A percentile compares a stretch with the other conserved stretches of the same genome.
These are phyloP conservation scores for Ogataea salicorniae DNA, from an alignment of 805 yeast species.

Conservation along the genomic window DNA sequence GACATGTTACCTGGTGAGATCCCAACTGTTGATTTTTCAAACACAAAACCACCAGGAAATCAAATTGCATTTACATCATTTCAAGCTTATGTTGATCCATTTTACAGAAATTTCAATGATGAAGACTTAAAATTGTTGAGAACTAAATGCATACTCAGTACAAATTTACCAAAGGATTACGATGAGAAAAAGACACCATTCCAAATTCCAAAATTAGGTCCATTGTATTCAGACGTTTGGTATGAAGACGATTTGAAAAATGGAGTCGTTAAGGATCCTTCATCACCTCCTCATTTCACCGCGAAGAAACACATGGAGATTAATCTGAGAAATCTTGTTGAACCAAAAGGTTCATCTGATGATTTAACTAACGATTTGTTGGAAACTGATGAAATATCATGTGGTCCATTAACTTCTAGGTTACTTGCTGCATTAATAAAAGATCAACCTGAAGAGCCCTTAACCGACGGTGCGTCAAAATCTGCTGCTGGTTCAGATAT, in stretches of 20 bases:
- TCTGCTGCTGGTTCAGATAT: constrained; percentile 7
- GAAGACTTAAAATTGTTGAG: constrained; percentile 77
- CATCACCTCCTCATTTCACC: constrained; percentile 11
- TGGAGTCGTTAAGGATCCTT: constrained; percentile 16
- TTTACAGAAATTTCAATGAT: constrained; percentile 67
- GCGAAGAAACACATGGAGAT: constrained; percentile 18
- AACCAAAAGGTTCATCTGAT: constrained; percentile 57
- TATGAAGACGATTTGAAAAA: constrained; percentile 63
- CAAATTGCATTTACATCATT: constrained; percentile 92
- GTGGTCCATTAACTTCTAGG: constrained; percentile 89
- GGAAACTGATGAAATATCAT: constrained; percentile 70
- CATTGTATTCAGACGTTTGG: constrained; percentile 80
- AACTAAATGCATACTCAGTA: constrained; percentile 54
- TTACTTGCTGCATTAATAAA: constrained; percentile 73
- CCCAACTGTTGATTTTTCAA: constrained; percentile 83
- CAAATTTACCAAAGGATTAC: constrained; percentile 40
- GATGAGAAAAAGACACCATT: constrained; percentile 69
- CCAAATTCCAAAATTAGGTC: constrained; percentile 81
- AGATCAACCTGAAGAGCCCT: constrained; percentile 29
- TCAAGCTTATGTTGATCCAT: constrained; percentile 79
- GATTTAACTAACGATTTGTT: constrained; percentile 54
- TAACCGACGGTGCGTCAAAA: constrained; percentile 8
- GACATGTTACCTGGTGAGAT: constrained; percentile 80
- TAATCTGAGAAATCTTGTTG: constrained; percentile 19
- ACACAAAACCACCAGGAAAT: constrained; percentile 78